Base-by-base conservation (phyloP, 2,329 filamentous ascomycete genomes). In the Coniella lustricola region DNA sequence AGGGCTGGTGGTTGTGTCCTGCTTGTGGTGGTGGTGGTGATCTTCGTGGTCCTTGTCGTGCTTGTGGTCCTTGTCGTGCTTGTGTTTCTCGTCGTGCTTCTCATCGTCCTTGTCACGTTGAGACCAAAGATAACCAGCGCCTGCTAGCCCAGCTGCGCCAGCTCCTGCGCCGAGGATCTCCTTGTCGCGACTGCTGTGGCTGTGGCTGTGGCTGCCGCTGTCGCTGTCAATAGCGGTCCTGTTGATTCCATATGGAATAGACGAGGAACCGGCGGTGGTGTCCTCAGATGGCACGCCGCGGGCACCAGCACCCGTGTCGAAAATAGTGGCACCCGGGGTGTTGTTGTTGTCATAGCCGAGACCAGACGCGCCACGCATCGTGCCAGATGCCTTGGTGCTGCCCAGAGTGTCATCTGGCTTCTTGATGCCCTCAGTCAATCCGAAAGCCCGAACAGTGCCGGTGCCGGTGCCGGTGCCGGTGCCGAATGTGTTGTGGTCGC, bases 51-150 rank as follows among this genome's bases (percentile, higher is more conserved):
- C 7, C n/a, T 32, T 17, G 36, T 31, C 38, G n/a, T 13, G 7
- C 4, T n/a, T 21, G 8, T 20, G 21, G 3, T 39, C 16, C 14
- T 46, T 41, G 17, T 47, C 32, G 13, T 50, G 25, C 9, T 34
- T 22, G 2, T 42, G 25, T 13, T 31, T 14, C 33, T 48, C 38
- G 5, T 13, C 20, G 5, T 25, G 20, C 2, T 37, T 17, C 13
- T 46, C 35, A 17, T 47, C 36, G 13, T 50, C 29, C 12, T 34
- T 22, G 2, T 43, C 20, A 12, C 21, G 9, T 18, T 49, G 37
- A 3, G 41, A 41, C 18, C 44, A 44, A 13, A 43, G 33, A 13
- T 48, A 51, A 2, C 49, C 44, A 10, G 49, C 49, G 2, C 44
- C 49, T 3, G 36, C 44, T 3, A 51, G 35, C 2, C 49, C 44